phyloP scores from a whole-genome alignment of 2,329 filamentous ascomycete species.

The Monilinia vaccinii-corymbosi region DNA sequence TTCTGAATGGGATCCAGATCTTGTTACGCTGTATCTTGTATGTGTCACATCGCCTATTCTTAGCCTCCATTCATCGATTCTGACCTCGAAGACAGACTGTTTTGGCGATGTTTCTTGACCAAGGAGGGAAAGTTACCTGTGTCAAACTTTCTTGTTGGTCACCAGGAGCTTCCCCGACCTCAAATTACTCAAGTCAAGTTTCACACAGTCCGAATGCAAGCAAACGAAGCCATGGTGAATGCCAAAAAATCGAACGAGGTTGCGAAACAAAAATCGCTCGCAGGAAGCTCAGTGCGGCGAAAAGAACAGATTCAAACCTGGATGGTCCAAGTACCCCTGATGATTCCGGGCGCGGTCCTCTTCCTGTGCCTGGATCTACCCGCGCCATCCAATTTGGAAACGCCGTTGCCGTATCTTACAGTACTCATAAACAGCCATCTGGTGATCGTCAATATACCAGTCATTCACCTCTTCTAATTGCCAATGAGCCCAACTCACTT shows the following conservation, averaged over 20 bases:
- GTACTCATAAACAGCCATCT: no score
- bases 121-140: not conserved
- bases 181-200: not conserved
- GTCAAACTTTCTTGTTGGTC: not conserved
- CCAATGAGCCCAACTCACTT: not conserved
- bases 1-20: no score
- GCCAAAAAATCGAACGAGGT: not conserved
- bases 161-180: not conserved
- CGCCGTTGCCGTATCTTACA: not conserved
- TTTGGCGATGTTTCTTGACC: not conserved
- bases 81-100: not conserved
- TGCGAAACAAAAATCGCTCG: no score
- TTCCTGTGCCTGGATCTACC: not conserved
- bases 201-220: not conserved
- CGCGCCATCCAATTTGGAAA: not conserved
- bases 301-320: no score
- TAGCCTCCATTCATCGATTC: not conserved
- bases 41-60: not conserved
- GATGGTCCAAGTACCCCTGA: not conserved
- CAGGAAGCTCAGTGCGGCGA: not conserved
- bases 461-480: not conserved
- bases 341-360: no score
- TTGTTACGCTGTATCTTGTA: not conserved
- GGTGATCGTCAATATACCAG: not conserved
- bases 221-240: not conserved